These are phyloP conservation scores for Teunomyces cretensis DNA, from an alignment of 805 yeast genomes.

Conservation along the genomic window DNA sequence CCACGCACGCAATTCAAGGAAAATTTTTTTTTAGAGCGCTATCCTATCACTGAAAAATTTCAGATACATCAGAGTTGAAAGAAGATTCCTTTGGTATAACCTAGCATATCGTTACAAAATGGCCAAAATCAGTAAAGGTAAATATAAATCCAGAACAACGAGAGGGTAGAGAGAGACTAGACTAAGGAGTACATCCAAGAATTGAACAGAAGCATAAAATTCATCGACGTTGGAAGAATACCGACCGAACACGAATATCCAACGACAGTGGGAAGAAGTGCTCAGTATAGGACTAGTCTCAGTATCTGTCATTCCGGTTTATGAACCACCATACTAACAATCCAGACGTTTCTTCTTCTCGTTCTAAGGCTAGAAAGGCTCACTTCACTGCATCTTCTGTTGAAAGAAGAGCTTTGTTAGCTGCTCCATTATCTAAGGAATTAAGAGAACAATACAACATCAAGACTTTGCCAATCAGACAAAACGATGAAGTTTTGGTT, in stretches of 20 bases:
- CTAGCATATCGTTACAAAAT: constrained; percentile 32
- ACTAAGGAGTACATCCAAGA: not conserved
- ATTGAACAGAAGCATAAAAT: not conserved
- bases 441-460: constrained; percentile 96
- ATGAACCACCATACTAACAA: constrained; percentile 29
- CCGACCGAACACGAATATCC: not conserved
- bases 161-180: constrained; percentile 1
- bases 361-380: constrained; percentile 99
- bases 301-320: not conserved
- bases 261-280: not conserved
- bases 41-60: constrained; percentile 5
- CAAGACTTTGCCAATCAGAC: constrained; percentile 95
- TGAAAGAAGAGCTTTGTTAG: constrained; percentile 88
- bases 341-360: constrained; percentile 96
- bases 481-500: constrained; percentile 92
- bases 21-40: constrained; percentile 8
- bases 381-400: constrained; percentile 98
- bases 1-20: constrained; percentile 5
- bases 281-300: not conserved
- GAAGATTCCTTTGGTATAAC: constrained; percentile 4
- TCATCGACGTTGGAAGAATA: not conserved
- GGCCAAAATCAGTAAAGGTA: constrained; percentile 69
- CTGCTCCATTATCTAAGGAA: constrained; percentile 99
- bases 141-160: constrained; percentile 15
- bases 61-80: constrained; percentile 4